Base-by-base conservation (phyloP, 441 rosid species). In the Eruca vesicaria region DNA sequence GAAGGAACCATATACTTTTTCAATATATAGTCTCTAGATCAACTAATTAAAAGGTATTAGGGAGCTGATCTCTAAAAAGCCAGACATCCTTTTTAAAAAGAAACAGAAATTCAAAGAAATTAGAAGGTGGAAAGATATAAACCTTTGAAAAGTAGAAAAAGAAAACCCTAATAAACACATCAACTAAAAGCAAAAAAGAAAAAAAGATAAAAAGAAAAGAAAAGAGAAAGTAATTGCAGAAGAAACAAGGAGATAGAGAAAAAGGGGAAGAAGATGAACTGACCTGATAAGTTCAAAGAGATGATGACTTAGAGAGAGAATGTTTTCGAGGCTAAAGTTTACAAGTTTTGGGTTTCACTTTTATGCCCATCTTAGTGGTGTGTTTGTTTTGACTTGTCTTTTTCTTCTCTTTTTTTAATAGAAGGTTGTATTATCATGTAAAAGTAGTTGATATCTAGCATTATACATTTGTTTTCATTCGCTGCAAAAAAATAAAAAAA, bases 251-350 rank as follows among this genome's bases (percentile, higher is more conserved):
- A 72, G 81, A 66, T 71, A 61, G 67, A 26, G 56, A 56, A 77
- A 48, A 72, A 78, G 62, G 73, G 64, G 69, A 72, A 78, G 81
- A 78, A 66, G 81, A 78, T 66, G 77, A 66, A 78, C 81, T 72
- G 77, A 78, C 81, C 81, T 78, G 73, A 36, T 58, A 58, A 61
- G 45, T 57, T 64, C 76, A 72, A 72, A 78, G 80, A 67, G 81
- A 67, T 72, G 77, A 72, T 72, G 81, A 72, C 69, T 72, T 67
- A 72, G 70, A 72, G 62, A 63, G 60, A 72, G 66, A 72, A 35
- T 59, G 48, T 60, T 52, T 45, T 61, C 29, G 21, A 67, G 69
- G 73, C 68, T 77, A 66, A 78, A 78, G 73, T 67, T 48, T 28
- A 59, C 11, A 72, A 67, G 77, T 72, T 56, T 72, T 71, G 77